Base-by-base conservation (phyloP, 2,329 filamentous ascomycete species). In the Grosmannia clavigera region DNA sequence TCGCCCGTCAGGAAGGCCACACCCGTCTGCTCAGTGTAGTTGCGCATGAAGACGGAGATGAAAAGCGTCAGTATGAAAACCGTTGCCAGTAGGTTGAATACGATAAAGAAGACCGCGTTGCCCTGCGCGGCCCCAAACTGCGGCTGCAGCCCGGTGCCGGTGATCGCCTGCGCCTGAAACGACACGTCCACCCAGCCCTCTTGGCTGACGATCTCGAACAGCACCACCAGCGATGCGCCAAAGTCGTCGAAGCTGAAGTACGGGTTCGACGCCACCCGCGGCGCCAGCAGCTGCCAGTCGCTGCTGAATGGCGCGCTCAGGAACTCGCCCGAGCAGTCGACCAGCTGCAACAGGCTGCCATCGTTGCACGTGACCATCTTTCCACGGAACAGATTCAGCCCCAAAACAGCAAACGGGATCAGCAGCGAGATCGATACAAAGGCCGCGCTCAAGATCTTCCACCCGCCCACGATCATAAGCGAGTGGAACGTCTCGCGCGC, bases 1-100 rank as follows among this genome's bases (percentile, higher is more conserved):
- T 99, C 94, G 0, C 92, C 87, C 1, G 94, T 99, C 67, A 99
- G 76, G 70, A 92, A 99, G 2, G 94, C 94, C 52, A 99, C 94
- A 1, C 94, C 94, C 0, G 94, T 99, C 73, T 97, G 92, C 73
- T 99, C 94, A 0, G 94, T 99, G 73, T 99, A 99, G 71, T 96
- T 99, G 63, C 94, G 90, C 94, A 99, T 99, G 72, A 99, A 99
- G 63, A 99, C 94, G 60, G 94, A 97, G 55, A 99, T 95, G 72
- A 99, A 99, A 69, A 99, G 77, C 1, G 94, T 99, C 69, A 99
- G 80, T 63, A 99, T 88, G 74, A 99, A 99, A 64, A 99, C 92
- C 0, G 94, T 94, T 38, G 91, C 91, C 67, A 99, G 80, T 70
- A 99, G 82, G 73, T 99, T 99, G 83, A 97, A 99, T 5, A 92